Percentiles rank a stretch among this genome's conserved stretches.
phyloP scores from a whole-genome alignment of 1,139 yeast genomes.

The Wickerhamomyces sp. region DNA sequence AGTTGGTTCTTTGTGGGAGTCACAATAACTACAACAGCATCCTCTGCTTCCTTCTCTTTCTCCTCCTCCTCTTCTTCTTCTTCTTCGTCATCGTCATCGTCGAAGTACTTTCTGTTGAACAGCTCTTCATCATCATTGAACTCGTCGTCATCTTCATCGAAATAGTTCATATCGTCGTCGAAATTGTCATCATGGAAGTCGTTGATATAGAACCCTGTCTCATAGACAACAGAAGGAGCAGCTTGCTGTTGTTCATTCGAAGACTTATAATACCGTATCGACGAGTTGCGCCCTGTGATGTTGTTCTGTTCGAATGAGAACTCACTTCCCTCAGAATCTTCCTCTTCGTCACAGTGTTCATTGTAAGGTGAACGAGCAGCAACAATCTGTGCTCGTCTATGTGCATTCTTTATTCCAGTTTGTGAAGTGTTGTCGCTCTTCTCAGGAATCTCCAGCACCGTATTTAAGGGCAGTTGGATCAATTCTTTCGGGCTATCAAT shows the following conservation, averaged over 20 bases:
- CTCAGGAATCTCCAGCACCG: constrained; percentile 16
- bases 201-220: constrained; percentile 28
- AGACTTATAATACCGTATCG: constrained; percentile 54
- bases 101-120: constrained; percentile 34
- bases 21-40: no score
- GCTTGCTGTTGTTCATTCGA: constrained; percentile 16
- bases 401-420: constrained; percentile 13
- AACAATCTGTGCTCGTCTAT: constrained; percentile 22
- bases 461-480: constrained; percentile 14
- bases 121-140: constrained; percentile 38
- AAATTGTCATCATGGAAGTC: constrained; percentile 45
- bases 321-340: constrained; percentile 26
- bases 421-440: neutral
- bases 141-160: constrained; percentile 30
- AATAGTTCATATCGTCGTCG: constrained; percentile 45
- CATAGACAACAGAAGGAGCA: constrained; percentile 5
- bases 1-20: no score
- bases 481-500: neutral
- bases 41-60: no score
- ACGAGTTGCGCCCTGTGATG: constrained; percentile 54
- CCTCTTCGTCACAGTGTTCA: constrained; percentile 9
- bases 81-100: constrained; percentile 25
- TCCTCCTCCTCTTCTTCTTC: neutral
- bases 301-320: constrained; percentile 56
- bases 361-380: constrained; percentile 9